Evolutionary conservation across 2,329 filamentous ascomycete species (phyloP).

Genomic region (Chrysoporthe austroafricana): DNA sequence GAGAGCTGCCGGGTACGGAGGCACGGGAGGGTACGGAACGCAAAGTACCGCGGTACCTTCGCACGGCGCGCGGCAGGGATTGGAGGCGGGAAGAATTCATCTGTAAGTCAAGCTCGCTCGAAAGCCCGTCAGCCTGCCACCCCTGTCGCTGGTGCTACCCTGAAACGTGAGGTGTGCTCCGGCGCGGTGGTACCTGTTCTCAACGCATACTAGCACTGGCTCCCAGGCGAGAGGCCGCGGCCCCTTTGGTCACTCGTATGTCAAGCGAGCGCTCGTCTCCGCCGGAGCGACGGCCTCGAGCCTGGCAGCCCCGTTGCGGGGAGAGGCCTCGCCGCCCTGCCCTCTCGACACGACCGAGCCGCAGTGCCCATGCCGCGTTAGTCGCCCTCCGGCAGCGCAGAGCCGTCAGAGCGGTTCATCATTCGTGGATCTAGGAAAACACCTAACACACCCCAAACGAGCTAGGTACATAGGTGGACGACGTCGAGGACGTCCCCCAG

Average conservation of each 20-base stretch:
- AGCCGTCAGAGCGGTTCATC: constrained; percentile 1
- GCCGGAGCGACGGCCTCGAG: not conserved
- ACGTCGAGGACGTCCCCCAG: constrained; percentile 9
- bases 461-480: not conserved
- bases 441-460: not conserved
- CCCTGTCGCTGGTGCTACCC: constrained; percentile 25
- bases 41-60: not conserved
- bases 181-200: constrained; percentile 24
- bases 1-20: not conserved
- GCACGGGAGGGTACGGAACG: no score
- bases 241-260: constrained; percentile 9
- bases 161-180: constrained; percentile 29
- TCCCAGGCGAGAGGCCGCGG: constrained; percentile 3
- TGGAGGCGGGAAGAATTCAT: constrained; percentile 22
- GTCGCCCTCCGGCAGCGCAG: constrained; percentile 8
- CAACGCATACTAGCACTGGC: constrained; percentile 21
- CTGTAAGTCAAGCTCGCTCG: constrained; percentile 29
- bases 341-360: not conserved
- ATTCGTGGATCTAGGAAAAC: constrained; percentile 7
- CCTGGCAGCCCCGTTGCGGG: not conserved
- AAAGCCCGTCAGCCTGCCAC: constrained; percentile 16
- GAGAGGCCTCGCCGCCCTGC: not conserved
- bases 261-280: constrained; percentile 1
- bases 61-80: constrained; percentile 21
- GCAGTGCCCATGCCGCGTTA: not conserved